Percentiles rank a stretch among this genome's conserved stretches.
Evolutionary conservation across 2,329 filamentous ascomycete genomes (phyloP).

Genomic region (Clonostachys sp.): DNA sequence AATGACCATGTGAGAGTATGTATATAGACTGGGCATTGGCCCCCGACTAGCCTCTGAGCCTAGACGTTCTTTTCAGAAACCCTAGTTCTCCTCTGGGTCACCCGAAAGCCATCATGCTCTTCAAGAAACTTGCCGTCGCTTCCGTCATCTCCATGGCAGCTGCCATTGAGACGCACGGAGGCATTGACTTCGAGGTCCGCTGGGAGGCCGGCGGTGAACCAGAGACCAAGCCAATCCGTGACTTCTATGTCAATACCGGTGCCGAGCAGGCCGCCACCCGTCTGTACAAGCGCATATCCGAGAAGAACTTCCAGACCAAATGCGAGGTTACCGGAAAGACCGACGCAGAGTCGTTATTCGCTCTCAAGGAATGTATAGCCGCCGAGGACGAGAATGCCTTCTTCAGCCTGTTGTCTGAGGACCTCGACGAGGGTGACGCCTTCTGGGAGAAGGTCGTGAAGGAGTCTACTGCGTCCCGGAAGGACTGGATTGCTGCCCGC

Average conservation of each 20-base stretch:
- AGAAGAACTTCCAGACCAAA: neutral
- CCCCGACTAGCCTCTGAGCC: too few species aligned
- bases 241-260: neutral
- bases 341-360: neutral
- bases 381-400: neutral
- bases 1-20: too few species aligned
- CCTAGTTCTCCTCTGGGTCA: too few species aligned
- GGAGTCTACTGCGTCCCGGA: conserved; percentile 13
- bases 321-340: neutral
- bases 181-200: conserved; percentile 1
- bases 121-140: neutral
- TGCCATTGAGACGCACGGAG: conserved; percentile 1
- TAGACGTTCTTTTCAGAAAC: too few species aligned
- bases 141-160: neutral
- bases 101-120: neutral
- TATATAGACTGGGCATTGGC: too few species aligned
- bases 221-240: neutral
- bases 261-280: neutral
- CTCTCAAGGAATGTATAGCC: neutral
- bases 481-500: neutral
- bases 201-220: neutral
- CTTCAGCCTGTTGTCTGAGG: neutral
- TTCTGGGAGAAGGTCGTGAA: conserved; percentile 12
- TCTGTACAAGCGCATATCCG: neutral
- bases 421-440: neutral